Evolutionary conservation across 129 eudicot genomes (phyloP), one percentile per base, ranked within the genome.

Genomic region (Sambucus nigra): DNA sequence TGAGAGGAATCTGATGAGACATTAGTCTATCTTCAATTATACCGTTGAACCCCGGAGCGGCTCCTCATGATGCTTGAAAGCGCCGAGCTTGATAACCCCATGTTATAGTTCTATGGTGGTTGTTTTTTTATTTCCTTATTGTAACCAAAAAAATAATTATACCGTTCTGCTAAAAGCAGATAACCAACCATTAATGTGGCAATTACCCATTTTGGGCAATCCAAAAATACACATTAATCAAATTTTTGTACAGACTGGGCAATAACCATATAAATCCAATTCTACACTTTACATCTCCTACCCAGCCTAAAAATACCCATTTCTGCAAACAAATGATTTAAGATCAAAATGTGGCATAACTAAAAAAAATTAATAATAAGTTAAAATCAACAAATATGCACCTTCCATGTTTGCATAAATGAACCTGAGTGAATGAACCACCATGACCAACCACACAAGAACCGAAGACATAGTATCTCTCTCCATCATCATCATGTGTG

Each of bases 341-440:
- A 57, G 41, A 44, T 50, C 32, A 25, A 41, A 58, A 58, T 23
- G 21, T 11, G 27, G 14, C 32, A 53, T 25, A 27, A 28, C 7
- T 21, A n/a, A 48, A 28, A 52, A 31, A 66, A 69, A 60, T 35
- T 11, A 49, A 24, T 8, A 1, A 27, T 9, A 39, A 27, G 47
- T 14, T 17, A 8, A 24, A 32, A 32, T 27, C 10, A 29, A 23
- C 0, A 48, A 64, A 73, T 38, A 14, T 22, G n/a, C n/a, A 80
- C 95, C 95, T 85, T 85, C 95, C 67, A 77, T 62, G 68, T 85
- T 85, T 42, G 80, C 95, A 63, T 35, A 61, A 55, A 72, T 67
- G 25, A 72, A 32, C 65, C 64, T 73, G 59, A 73, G 20, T 2
- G 69, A 74, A 57, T 65, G 69, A 53, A 75, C 64, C 55, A 70